Evolutionary conservation across 352 stramenopile genomes (phyloP).

Genomic region (Phytophthora macrochlamydospora): DNA sequence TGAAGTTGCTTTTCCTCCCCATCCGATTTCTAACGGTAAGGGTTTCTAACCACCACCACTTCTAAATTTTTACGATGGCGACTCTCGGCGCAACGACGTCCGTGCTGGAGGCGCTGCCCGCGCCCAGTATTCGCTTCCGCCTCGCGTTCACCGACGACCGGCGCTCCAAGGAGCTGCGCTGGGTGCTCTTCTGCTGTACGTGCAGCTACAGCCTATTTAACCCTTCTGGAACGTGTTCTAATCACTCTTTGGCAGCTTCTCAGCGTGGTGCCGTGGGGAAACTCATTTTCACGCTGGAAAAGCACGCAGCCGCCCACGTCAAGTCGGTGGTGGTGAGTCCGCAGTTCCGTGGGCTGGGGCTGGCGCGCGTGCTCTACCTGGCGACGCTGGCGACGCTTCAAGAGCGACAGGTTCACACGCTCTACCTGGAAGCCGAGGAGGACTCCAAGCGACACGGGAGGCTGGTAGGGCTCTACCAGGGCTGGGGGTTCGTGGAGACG

Average conservation of each 20-base stretch:
- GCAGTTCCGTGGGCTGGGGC: conserved; percentile 69
- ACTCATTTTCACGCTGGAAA: conserved; percentile 82
- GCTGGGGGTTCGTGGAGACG: conserved; percentile 68
- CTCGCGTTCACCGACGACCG: conserved; percentile 75
- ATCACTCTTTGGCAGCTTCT: conserved; percentile 27
- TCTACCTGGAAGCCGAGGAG: conserved; percentile 72
- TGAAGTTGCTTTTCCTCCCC: not conserved
- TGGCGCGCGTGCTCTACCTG: conserved; percentile 82
- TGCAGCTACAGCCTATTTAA: not conserved
- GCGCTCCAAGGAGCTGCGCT: conserved; percentile 76
- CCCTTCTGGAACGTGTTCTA: not conserved
- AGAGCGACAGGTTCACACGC: conserved; percentile 53
- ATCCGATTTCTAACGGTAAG: not conserved
- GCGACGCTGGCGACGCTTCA: conserved; percentile 68
- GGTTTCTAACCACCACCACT: not conserved
- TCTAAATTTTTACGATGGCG: not conserved
- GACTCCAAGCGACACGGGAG: conserved; percentile 63
- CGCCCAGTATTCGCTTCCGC: conserved; percentile 55
- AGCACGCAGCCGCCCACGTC: conserved; percentile 59
- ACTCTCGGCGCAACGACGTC: conserved; percentile 38
- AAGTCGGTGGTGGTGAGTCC: conserved; percentile 78
- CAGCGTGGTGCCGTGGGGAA: conserved; percentile 75
- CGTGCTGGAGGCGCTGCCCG: conserved; percentile 52
- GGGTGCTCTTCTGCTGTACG: conserved; percentile 79
- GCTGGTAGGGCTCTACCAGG: conserved; percentile 73